Evolutionary conservation across 179 eudicot species (phyloP).

Genomic region (Nepenthes alata): DNA sequence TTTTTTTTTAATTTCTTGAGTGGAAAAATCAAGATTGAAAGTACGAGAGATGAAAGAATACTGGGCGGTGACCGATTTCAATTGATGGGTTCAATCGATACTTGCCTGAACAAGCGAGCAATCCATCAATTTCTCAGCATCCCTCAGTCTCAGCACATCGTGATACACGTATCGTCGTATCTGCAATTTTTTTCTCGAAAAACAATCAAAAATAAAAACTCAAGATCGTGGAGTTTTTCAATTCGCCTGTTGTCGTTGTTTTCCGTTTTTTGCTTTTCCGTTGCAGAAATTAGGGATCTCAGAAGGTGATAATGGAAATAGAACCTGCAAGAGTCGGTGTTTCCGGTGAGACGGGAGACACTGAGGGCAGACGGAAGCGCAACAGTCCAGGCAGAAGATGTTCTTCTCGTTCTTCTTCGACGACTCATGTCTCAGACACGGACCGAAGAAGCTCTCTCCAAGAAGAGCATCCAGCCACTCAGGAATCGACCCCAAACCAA

Average conservation of each 20-base stretch:
- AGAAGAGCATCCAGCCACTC: constrained; percentile 32
- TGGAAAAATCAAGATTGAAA: too few relatives aligned
- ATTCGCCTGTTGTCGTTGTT: neutral
- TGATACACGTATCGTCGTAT: constrained; percentile 70
- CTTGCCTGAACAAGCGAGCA: constrained; percentile 66
- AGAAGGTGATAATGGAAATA: neutral
- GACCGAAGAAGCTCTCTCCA: constrained; percentile 38
- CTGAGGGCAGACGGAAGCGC: constrained; percentile 31
- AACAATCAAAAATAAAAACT: too few relatives aligned
- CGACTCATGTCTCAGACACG: constrained; percentile 29
- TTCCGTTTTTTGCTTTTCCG: neutral
- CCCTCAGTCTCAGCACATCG: constrained; percentile 56
- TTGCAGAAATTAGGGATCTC: neutral
- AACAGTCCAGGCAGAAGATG: constrained; percentile 42
- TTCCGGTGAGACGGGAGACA: constrained; percentile 36
- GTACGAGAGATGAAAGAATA: too few relatives aligned
- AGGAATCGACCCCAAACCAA: constrained; percentile 24
- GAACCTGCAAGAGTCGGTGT: constrained; percentile 42
- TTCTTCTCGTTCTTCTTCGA: constrained; percentile 39
- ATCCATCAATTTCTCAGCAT: constrained; percentile 62
- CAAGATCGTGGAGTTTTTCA: neutral
- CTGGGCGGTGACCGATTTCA: too few relatives aligned
- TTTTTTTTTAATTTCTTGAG: neutral
- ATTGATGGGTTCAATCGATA: too few relatives aligned
- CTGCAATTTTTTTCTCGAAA: constrained; percentile 15